Conservation (phyloP, 2,329 filamentous ascomycete genomes). For the Cercospora sp. region DNA sequence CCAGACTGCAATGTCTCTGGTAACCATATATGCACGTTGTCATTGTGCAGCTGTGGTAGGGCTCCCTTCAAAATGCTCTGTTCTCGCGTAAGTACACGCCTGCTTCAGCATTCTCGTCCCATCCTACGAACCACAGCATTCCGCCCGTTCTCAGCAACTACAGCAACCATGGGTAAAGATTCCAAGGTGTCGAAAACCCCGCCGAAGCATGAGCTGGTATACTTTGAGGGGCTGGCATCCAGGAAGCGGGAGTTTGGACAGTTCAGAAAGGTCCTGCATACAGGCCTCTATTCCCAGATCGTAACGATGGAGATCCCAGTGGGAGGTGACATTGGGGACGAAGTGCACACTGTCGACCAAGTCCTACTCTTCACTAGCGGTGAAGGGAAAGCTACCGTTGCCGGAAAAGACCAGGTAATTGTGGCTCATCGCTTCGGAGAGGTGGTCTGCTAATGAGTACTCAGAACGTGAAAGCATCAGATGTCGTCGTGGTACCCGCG, state of each 20-base stretch:
- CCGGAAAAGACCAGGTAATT: slow-evolving; percentile 56
- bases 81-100: slow-evolving; percentile 19
- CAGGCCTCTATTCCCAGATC: slow-evolving; percentile 62
- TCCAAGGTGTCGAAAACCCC: slow-evolving; percentile 36
- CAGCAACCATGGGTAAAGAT: slow-evolving; percentile 37
- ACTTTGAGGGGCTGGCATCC: slow-evolving; percentile 58
- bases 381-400: slow-evolving; percentile 58
- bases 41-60: not conserved
- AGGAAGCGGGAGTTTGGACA: slow-evolving; percentile 57
- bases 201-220: slow-evolving; percentile 56
- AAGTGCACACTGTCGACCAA: slow-evolving; percentile 66
- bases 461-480: slow-evolving; percentile 53
- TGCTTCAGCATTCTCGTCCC: slow-evolving; percentile 5
- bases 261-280: slow-evolving; percentile 63
- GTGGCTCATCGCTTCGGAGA: not conserved
- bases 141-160: slow-evolving; percentile 30
- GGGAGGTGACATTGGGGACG: slow-evolving; percentile 65
- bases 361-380: slow-evolving; percentile 65
- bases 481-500: slow-evolving; percentile 63
- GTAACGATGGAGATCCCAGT: slow-evolving; percentile 66
- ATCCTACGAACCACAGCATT: slow-evolving; percentile 7
- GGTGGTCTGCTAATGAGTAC: slow-evolving; percentile 24
- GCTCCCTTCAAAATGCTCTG: slow-evolving; percentile 15
- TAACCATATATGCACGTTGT: slow-evolving; percentile 4
- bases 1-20: not conserved